These are phyloP conservation scores for Chenopodium quinoa DNA, from an alignment of 148 eudicot species.

Conservation along the genomic window DNA sequence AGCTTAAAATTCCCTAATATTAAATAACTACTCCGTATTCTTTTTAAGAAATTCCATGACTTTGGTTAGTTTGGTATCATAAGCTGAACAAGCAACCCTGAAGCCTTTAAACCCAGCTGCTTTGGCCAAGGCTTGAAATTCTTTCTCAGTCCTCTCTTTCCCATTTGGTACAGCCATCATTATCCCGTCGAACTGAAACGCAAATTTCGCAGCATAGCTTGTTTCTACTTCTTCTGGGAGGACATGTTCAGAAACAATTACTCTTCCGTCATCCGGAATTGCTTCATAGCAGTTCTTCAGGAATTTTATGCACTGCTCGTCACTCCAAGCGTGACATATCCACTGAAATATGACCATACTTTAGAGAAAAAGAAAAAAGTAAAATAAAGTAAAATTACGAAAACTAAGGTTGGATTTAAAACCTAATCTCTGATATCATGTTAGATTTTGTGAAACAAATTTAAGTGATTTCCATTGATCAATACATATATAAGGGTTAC, in stretches of 20 bases:
- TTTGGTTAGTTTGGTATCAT: not conserved
- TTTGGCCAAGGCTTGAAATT: slow-evolving; percentile 20
- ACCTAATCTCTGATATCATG: too few species aligned
- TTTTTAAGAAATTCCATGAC: slow-evolving; percentile 17
- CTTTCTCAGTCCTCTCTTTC: slow-evolving; percentile 23
- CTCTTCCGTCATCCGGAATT: slow-evolving; percentile 21
- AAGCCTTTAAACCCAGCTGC: slow-evolving; percentile 24
- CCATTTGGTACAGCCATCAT: slow-evolving; percentile 17
- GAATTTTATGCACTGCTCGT: slow-evolving; percentile 19
- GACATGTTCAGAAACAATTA: slow-evolving; percentile 17
- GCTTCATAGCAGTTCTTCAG: slow-evolving; percentile 20
- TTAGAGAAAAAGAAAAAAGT: too few species aligned
- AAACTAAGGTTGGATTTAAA: too few species aligned
- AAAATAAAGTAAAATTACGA: too few species aligned
- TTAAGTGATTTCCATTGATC: too few species aligned
- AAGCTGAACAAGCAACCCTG: slow-evolving; percentile 25
- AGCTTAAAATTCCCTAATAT: too few species aligned
- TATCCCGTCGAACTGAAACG: not conserved
- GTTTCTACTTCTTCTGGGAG: slow-evolving; percentile 11
- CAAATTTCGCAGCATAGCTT: not conserved
- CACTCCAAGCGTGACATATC: slow-evolving; percentile 25
- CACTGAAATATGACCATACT: slow-evolving; percentile 2
- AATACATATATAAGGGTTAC: too few species aligned
- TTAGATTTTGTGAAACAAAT: too few species aligned
- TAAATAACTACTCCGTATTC: not conserved